Evolutionary conservation across 2,329 filamentous ascomycete genomes (phyloP).

Genomic region (Aspergillus phoenicis): DNA sequence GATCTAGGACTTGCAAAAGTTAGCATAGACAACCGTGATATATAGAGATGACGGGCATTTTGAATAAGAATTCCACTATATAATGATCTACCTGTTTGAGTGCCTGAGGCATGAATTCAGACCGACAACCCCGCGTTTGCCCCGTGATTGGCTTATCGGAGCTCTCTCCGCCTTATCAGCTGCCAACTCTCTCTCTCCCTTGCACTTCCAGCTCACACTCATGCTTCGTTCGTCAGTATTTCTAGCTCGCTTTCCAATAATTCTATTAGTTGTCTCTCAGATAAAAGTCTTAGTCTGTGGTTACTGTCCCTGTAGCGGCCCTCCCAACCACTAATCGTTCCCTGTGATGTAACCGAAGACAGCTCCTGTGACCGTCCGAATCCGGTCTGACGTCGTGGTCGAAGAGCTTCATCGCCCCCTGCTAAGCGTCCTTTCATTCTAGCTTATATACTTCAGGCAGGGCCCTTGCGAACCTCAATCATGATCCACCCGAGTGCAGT

Average conservation of each 20-base stretch:
- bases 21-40: slow-evolving; percentile 1
- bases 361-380: neutral
- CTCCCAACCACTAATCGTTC: neutral
- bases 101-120: neutral
- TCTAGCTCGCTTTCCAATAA: neutral
- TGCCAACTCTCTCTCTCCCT: neutral
- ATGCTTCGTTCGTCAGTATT: neutral
- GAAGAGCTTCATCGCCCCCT: neutral
- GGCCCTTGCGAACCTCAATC: neutral
- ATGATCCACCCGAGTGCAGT: neutral
- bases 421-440: no score
- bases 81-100: neutral
- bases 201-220: neutral
- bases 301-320: neutral
- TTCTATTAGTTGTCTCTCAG: neutral
- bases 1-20: slow-evolving; percentile 5
- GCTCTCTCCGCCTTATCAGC: slow-evolving; percentile 1
- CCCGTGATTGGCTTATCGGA: slow-evolving; percentile 4
- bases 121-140: neutral
- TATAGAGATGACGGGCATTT: neutral
- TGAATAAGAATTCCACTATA: neutral
- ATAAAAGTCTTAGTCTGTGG: neutral
- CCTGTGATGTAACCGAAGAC: slow-evolving; percentile 1
- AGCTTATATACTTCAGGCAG: neutral
- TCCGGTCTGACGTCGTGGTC: neutral